Percentiles rank a stretch among this genome's conserved stretches.
Evolutionary conservation across 345 rosid genomes (phyloP).

Genomic region (Hibiscus tridactylites): DNA sequence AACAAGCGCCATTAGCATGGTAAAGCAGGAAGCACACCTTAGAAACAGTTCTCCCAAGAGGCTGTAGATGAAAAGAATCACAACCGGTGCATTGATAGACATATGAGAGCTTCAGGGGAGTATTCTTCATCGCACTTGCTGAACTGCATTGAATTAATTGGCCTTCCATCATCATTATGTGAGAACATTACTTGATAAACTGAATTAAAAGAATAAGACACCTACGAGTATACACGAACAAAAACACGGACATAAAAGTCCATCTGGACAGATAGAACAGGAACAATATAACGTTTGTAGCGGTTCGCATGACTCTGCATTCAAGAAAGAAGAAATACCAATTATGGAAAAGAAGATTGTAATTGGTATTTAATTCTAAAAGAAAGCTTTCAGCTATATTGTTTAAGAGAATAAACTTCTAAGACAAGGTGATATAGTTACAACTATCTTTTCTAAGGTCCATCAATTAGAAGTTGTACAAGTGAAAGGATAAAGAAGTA

Average conservation of each 20-base stretch:
- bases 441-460: neutral
- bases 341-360: neutral
- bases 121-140: conserved; percentile 92
- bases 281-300: conserved; percentile 93
- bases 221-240: conserved; percentile 90
- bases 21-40: conserved; percentile 45
- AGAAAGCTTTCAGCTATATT: neutral
- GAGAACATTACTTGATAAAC: conserved; percentile 1
- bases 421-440: neutral
- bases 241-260: conserved; percentile 93
- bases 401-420: neutral
- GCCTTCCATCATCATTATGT: conserved; percentile 11
- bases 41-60: conserved; percentile 74
- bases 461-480: neutral
- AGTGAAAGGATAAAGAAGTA: neutral
- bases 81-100: conserved; percentile 96
- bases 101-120: conserved; percentile 97
- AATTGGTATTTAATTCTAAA: neutral
- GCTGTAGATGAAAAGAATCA: conserved; percentile 96
- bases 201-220: conserved; percentile 13
- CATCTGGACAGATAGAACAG: conserved; percentile 89
- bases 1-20: neutral
- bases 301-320: conserved; percentile 97
- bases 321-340: conserved; percentile 8
- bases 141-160: conserved; percentile 53